Evolutionary conservation across 2,329 filamentous ascomycete species (phyloP), one percentile per base, ranked within the genome.

Genomic region (Arthroderma sp.): DNA sequence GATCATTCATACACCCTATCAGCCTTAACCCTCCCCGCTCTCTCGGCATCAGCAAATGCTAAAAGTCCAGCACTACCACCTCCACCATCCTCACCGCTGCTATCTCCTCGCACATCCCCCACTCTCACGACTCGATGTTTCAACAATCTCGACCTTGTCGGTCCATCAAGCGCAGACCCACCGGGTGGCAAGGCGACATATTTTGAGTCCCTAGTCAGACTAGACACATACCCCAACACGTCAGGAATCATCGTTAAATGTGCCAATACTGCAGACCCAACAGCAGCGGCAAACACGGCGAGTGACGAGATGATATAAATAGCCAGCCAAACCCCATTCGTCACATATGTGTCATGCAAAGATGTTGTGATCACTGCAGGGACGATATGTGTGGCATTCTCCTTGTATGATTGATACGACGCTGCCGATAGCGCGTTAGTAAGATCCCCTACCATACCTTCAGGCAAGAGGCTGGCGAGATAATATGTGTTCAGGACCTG

Each of bases 401-500:
- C 8, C 27, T 8, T 10, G 3, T 11, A 38, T 5, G 8, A 33
- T 40, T n/a, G 7, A 27, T 4, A 15, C 31, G 22, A 15, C 4
- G 10, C 5, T 2, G 15, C 5, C 11, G 11, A 8, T 27, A 36
- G 31, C 27, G 31, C 31, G 5, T 4, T 7, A 8, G 37, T 28
- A 11, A 45, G 8, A 6, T 45, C 32, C 15, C 11, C 32, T n/a
- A 36, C 33, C 4, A 42, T 30, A n/a, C 4, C 44, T 15, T 40
- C 34, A 4, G 41, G 44, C 9, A 49, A 34, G 22, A 49, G 41
- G 36, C 42, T 45, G n/a, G 47, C 11, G 15, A 45, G 36, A 10
- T 36, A 45, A 36, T 49, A 47, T 4, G 44, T 47, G 42, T 47
- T 47, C 4, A 49, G 5, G 7, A 45, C 31, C 29, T 45, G 44